phyloP scores from a whole-genome alignment of 148 eudicot genomes.

The Silene conica region DNA sequence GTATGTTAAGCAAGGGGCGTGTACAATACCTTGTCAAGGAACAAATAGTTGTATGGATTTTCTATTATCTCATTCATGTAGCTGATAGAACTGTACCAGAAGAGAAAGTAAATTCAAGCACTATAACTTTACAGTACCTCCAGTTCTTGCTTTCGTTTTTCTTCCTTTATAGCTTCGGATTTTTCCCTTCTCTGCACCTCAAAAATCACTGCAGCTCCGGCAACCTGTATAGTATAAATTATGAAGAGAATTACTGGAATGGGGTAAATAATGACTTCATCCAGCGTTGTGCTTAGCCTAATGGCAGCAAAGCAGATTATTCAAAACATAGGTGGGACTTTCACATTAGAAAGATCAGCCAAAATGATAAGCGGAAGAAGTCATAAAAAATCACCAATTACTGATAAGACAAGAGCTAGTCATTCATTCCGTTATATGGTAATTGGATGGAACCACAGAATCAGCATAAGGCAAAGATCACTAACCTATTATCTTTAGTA shows the following conservation, averaged over 20 bases:
- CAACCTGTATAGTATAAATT: too few relatives aligned
- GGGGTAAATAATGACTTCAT: slow-evolving; percentile 94
- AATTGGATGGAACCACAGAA: not conserved
- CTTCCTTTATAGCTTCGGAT: too few relatives aligned
- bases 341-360: not conserved
- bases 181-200: too few relatives aligned
- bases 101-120: too few relatives aligned
- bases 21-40: too few relatives aligned
- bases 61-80: too few relatives aligned
- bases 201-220: too few relatives aligned
- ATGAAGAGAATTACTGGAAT: slow-evolving; percentile 94
- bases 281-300: slow-evolving; percentile 86
- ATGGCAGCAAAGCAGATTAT: not conserved
- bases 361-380: not conserved
- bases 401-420: not conserved
- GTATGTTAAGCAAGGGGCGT: too few relatives aligned
- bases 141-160: too few relatives aligned
- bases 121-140: too few relatives aligned
- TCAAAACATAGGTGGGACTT: not conserved
- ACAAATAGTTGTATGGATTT: too few relatives aligned
- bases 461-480: not conserved
- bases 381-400: not conserved
- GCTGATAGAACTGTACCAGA: too few relatives aligned
- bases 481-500: slow-evolving; percentile 84
- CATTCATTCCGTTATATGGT: not conserved